Evolutionary conservation across 371 early-diverging fungal genomes (phyloP), one percentile per base, ranked within the genome.

Genomic region (Apophysomyces ossiformis): DNA sequence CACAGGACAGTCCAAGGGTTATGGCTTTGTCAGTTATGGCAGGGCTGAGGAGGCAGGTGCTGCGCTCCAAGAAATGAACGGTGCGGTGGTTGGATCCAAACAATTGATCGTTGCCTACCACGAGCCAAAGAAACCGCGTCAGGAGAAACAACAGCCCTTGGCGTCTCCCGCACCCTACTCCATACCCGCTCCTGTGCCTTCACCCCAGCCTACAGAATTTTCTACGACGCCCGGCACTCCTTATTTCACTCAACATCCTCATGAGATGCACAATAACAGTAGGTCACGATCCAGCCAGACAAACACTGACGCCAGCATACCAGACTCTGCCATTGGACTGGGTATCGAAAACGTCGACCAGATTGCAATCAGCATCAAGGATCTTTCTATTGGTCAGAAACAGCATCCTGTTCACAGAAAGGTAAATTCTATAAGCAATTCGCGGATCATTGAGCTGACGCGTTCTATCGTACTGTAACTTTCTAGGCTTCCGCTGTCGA

Each of bases 1-100:
- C 5, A 83, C 73, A 13, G 77, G 78, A 8, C 69, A 71, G 16
- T 83, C 83, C 9, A 78, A 79, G 21, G 83, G 83, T 0, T 83
- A 77, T 63, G 76, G 76, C 2, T 76, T 76, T 61, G 76, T 76
- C 18, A 83, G 83, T 50, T 83, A 67, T 61, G 71, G 70, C 11
- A 65, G 65, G 37, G 50, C 71, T 41, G 79, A 80, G 35, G 81
- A 80, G 63, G 83, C 83, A 5, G 43, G 63, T 7, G 70, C 69
- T 21, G 83, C 83, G 18, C 58, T 77, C n/a, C 64, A 69, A 26
- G 61, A 77, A 5, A 73, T 80, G 76, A 74, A 83, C 43, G 77
- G 77, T 37, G 61, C 65, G 9, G 32, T 69, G 11, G 38, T 79
- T 37, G 61, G 68, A 18, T 61, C 64, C 8, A 83, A 83, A 57